Conservation (phyloP, 768 basidiomycete species). For the Crepidotus variabilis region DNA sequence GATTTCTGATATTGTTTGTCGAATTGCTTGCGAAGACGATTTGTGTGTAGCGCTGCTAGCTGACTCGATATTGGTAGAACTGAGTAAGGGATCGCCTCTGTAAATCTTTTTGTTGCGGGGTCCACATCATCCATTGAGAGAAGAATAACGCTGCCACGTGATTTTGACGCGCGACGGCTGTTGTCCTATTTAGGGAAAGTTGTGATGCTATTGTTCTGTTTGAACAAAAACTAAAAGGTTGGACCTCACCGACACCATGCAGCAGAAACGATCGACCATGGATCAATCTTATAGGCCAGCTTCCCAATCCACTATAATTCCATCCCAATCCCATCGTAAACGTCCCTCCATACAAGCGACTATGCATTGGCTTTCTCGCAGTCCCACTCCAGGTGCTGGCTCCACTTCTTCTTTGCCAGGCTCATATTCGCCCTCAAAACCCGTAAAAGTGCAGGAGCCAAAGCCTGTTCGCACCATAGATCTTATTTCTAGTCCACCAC, state of each 20-base stretch:
- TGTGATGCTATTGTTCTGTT: constrained; percentile 14
- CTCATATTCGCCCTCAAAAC: constrained; percentile 30
- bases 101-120: constrained; percentile 38
- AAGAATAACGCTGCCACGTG: constrained; percentile 9
- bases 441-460: constrained; percentile 38
- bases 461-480: constrained; percentile 39
- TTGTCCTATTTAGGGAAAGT: constrained; percentile 10
- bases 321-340: constrained; percentile 16
- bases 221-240: constrained; percentile 21
- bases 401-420: constrained; percentile 21
- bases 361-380: constrained; percentile 47
- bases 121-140: constrained; percentile 17
- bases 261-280: constrained; percentile 20
- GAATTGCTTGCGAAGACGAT: constrained; percentile 22
- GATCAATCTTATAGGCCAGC: background rate
- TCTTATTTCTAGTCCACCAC: constrained; percentile 27
- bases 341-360: constrained; percentile 22
- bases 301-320: background rate
- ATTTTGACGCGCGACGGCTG: constrained; percentile 10
- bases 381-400: constrained; percentile 20
- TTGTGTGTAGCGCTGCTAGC: constrained; percentile 61
- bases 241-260: constrained; percentile 25
- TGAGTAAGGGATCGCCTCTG: constrained; percentile 41
- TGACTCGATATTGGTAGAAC: constrained; percentile 49
- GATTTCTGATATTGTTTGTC: constrained; percentile 12